A percentile compares a stretch with the other conserved stretches of the same genome.
These are phyloP conservation scores for Cryptosporidium bovis DNA, from an alignment of 169 alveolate species.

Conservation along the genomic window DNA sequence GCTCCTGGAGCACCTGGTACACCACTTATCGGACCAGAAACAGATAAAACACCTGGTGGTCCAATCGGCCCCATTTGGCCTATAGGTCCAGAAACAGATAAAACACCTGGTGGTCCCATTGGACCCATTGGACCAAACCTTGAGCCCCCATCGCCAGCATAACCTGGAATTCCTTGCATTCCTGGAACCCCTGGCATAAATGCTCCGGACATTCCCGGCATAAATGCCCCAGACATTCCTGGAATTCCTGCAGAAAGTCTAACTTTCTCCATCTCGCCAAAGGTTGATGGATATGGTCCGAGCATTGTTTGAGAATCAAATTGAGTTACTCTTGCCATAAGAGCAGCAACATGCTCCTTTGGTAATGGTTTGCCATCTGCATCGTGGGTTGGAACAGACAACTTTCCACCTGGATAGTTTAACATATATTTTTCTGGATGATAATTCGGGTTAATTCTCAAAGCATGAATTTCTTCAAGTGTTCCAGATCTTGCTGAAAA, in stretches of 20 bases:
- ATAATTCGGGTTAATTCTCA: constrained; percentile 48
- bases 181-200: constrained; percentile 16
- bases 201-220: constrained; percentile 4
- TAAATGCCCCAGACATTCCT: constrained; percentile 2
- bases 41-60: constrained; percentile 16
- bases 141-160: constrained; percentile 23
- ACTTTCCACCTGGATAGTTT: constrained; percentile 72
- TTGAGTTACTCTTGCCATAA: constrained; percentile 70
- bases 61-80: constrained; percentile 41
- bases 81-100: constrained; percentile 14
- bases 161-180: not conserved
- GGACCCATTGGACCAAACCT: constrained; percentile 62
- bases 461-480: constrained; percentile 55
- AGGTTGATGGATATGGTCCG: constrained; percentile 68
- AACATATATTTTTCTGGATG: constrained; percentile 72
- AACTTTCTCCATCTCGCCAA: constrained; percentile 24
- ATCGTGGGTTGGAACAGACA: constrained; percentile 67
- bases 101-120: constrained; percentile 24
- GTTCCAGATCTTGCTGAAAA: constrained; percentile 63
- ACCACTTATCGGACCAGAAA: constrained; percentile 7
- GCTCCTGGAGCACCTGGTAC: constrained; percentile 8
- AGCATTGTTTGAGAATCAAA: constrained; percentile 72
- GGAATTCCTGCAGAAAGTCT: constrained; percentile 48
- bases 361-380: constrained; percentile 72
- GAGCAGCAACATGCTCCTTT: constrained; percentile 49